These are phyloP conservation scores for Hydnomerulius pinastri DNA, from an alignment of 768 basidiomycete species.

Conservation along the genomic window DNA sequence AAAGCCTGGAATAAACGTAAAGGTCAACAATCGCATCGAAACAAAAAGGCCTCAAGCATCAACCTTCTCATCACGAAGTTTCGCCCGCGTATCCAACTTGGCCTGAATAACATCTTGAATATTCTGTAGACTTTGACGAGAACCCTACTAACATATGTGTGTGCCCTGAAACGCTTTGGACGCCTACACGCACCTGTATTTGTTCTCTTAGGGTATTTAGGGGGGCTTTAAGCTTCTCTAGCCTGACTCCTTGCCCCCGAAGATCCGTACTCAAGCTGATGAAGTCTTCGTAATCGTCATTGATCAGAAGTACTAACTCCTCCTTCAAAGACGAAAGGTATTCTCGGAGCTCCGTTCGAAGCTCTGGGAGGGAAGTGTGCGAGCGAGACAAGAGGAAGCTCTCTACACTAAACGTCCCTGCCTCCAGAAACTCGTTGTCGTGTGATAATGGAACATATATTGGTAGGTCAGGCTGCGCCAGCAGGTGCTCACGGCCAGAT, in stretches of 20 bases:
- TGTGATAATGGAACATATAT: conserved; percentile 76
- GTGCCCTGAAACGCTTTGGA: not conserved
- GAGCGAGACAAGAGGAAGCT: conserved; percentile 85
- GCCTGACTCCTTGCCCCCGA: conserved; percentile 76
- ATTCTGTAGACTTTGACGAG: conserved; percentile 59
- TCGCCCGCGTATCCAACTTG: conserved; percentile 75
- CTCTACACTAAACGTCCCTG: conserved; percentile 76
- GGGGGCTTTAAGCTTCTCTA: conserved; percentile 69
- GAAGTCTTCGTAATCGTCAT: conserved; percentile 98
- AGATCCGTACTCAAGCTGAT: conserved; percentile 94
- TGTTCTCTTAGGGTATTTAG: conserved; percentile 61
- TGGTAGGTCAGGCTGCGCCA: conserved; percentile 51
- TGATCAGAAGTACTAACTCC: conserved; percentile 93
- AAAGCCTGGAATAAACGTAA: conserved; percentile 54
- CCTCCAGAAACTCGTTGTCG: conserved; percentile 68
- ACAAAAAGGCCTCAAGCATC: not conserved
- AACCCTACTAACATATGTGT: conserved; percentile 39
- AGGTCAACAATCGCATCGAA: not conserved
- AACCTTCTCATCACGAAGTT: conserved; percentile 84
- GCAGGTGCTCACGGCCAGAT: conserved; percentile 8
- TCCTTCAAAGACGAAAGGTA: conserved; percentile 85
- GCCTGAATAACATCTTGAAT: conserved; percentile 75
- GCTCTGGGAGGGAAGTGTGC: conserved; percentile 83
- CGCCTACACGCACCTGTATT: conserved; percentile 58
- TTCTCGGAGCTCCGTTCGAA: conserved; percentile 83